These are phyloP conservation scores for Phaeosphaeria sp. DNA, from an alignment of 2,329 filamentous ascomycete species.

Conservation along the genomic window DNA sequence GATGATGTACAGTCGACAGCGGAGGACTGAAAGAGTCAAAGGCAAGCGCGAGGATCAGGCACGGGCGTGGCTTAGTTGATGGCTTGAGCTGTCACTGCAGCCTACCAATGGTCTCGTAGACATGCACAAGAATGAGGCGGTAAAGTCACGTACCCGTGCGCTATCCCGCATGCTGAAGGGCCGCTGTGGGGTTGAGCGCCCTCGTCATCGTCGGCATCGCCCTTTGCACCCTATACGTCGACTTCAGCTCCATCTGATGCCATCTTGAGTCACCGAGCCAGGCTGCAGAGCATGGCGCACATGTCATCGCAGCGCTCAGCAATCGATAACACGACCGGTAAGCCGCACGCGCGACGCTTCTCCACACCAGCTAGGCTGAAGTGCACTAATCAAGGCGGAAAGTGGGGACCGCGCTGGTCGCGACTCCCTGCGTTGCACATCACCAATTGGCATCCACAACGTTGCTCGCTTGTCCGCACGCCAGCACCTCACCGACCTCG, in stretches of 20 bases:
- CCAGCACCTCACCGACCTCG: constrained; percentile 4
- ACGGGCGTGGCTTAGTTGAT: constrained; percentile 31
- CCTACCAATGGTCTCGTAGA: constrained; percentile 24
- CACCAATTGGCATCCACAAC: constrained; percentile 21
- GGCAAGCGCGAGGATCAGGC: constrained; percentile 3
- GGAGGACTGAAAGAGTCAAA: neutral
- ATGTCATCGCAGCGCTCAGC: constrained; percentile 6
- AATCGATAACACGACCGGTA: neutral
- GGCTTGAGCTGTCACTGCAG: constrained; percentile 24
- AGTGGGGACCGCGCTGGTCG: constrained; percentile 18
- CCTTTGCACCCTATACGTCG: constrained; percentile 8
- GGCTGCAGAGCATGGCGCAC: constrained; percentile 10
- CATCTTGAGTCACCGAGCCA: constrained; percentile 17
- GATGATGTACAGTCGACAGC: neutral
- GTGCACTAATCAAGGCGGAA: constrained; percentile 21
- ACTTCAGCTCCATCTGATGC: neutral
- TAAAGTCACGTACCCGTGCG: constrained; percentile 22
- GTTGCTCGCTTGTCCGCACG: constrained; percentile 11
- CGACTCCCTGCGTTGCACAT: constrained; percentile 26
- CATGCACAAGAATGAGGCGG: constrained; percentile 30
- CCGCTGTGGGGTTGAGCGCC: constrained; percentile 8
- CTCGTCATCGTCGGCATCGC: constrained; percentile 13
- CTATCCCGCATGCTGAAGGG: constrained; percentile 14
- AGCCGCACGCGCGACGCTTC: constrained; percentile 6
- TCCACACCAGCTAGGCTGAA: constrained; percentile 25